These are phyloP conservation scores for Zygnema circumcarinatum DNA, from an alignment of 139 green algal species.

Conservation along the genomic window DNA sequence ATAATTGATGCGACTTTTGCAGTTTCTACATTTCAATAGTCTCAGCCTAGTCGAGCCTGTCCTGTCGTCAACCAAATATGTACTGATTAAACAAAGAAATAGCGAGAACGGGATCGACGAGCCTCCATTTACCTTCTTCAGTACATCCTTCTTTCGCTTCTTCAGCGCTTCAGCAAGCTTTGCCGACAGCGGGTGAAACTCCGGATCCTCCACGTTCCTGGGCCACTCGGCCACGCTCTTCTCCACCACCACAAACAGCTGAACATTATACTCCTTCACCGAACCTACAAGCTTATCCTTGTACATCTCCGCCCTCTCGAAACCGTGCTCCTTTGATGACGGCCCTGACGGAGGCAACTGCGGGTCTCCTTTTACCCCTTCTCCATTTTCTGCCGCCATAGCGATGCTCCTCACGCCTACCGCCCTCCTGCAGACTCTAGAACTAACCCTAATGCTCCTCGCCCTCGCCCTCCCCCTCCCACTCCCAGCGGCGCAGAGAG, in stretches of 20 bases:
- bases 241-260: background rate
- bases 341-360: background rate
- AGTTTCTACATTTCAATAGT: too few relatives aligned
- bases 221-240: background rate
- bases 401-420: background rate
- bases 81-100: too few relatives aligned
- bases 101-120: too few relatives aligned
- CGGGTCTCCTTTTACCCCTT: background rate
- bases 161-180: background rate
- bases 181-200: background rate
- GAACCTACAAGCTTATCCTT: background rate
- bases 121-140: background rate
- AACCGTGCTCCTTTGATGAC: background rate
- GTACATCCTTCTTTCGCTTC: background rate
- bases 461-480: too few relatives aligned
- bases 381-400: background rate
- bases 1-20: too few relatives aligned
- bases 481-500: too few relatives aligned
- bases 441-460: too few relatives aligned
- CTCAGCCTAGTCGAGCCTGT: too few relatives aligned
- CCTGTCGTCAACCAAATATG: too few relatives aligned
- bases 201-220: background rate
- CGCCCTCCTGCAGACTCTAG: too few relatives aligned
- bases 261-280: background rate
- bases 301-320: background rate